Percentiles rank a stretch among this genome's conserved stretches.
Evolutionary conservation across 1,284 basidiomycete species (phyloP).

Genomic region (Ganoderma meredithae): DNA sequence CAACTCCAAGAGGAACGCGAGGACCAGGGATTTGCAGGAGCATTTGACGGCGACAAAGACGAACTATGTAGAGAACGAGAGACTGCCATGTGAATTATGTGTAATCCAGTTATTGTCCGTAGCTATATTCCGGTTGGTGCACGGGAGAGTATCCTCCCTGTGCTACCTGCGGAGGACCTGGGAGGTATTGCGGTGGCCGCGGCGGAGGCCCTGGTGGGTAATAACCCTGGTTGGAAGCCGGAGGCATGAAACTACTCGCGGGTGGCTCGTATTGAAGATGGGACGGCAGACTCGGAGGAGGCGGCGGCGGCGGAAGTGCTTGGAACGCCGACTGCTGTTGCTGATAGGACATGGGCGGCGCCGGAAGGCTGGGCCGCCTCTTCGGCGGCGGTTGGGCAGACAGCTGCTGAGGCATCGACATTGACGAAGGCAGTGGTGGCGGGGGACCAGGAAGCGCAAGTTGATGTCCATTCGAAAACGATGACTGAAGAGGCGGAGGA

Average conservation of each 20-base stretch:
- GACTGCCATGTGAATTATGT: not conserved
- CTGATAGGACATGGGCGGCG: slow-evolving; percentile 43
- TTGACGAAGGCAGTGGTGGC: slow-evolving; percentile 47
- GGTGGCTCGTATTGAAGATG: slow-evolving; percentile 35
- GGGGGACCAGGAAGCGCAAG: slow-evolving; percentile 46
- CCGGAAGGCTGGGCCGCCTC: slow-evolving; percentile 47
- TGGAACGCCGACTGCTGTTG: slow-evolving; percentile 46
- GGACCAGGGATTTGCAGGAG: slow-evolving; percentile 10
- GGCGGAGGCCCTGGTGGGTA: slow-evolving; percentile 48
- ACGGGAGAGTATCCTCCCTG: slow-evolving; percentile 33
- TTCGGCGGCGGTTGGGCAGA: slow-evolving; percentile 24
- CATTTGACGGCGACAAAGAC: not conserved
- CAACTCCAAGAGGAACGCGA: not conserved
- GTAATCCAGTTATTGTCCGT: slow-evolving; percentile 22
- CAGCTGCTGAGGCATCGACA: slow-evolving; percentile 37
- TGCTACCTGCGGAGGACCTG: slow-evolving; percentile 25
- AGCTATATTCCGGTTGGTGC: slow-evolving; percentile 28
- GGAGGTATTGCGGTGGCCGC: slow-evolving; percentile 44
- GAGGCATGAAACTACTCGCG: slow-evolving; percentile 28
- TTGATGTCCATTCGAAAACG: slow-evolving; percentile 31
- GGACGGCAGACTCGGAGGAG: slow-evolving; percentile 39
- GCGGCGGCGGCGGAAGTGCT: slow-evolving; percentile 45
- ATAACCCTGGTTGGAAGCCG: slow-evolving; percentile 37
- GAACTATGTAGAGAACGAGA: not conserved
- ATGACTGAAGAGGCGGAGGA: slow-evolving; percentile 28